These are phyloP conservation scores for Ulota crispa DNA, from an alignment of 225 moss, liverwort and hornwort genomes.

Conservation along the genomic window DNA sequence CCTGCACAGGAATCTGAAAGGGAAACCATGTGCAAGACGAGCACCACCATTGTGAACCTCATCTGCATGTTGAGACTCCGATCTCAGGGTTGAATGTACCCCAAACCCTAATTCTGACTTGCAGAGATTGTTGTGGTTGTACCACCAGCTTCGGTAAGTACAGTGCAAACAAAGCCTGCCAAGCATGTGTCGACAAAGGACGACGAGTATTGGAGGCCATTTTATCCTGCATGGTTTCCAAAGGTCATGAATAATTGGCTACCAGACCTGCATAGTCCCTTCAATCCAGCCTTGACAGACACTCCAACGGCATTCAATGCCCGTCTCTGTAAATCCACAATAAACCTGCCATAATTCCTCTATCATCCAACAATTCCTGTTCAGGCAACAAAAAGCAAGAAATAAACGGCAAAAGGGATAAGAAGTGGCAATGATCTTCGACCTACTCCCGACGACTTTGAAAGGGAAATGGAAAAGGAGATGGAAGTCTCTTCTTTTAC, in stretches of 20 bases:
- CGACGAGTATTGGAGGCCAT: neutral
- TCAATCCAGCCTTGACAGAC: neutral
- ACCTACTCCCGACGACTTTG: constrained; percentile 21
- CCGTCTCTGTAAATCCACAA: neutral
- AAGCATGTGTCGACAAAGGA: neutral
- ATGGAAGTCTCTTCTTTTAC: neutral
- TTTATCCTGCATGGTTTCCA: neutral
- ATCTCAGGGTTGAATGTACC: neutral
- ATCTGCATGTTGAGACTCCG: neutral
- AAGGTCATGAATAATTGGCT: constrained; percentile 14
- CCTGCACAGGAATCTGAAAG: constrained; percentile 20
- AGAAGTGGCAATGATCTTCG: neutral
- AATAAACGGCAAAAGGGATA: neutral
- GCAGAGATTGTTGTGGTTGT: neutral
- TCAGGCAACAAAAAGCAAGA: neutral
- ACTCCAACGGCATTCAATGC: neutral
- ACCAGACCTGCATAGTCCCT: neutral
- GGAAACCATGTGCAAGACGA: constrained; percentile 12
- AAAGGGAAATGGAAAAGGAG: neutral
- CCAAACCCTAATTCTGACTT: neutral
- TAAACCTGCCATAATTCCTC: too few species aligned
- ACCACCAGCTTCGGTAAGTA: neutral
- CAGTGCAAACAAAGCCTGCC: neutral
- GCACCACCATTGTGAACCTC: neutral
- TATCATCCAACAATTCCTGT: neutral